phyloP scores from a whole-genome alignment of 225 moss, liverwort and hornwort species.

The Ulota crispa region DNA sequence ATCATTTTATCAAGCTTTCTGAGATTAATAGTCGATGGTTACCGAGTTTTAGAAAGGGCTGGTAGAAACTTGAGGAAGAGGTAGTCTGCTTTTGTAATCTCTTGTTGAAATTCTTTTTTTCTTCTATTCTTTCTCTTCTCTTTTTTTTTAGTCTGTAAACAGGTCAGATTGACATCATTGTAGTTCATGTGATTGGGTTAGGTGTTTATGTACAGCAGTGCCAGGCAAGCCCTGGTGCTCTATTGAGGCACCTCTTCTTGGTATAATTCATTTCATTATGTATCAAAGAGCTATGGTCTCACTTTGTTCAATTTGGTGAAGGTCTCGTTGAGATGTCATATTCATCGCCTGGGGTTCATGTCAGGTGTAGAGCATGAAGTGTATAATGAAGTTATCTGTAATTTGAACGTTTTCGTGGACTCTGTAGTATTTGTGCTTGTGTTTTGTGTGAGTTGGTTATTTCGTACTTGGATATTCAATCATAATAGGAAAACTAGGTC shows the following conservation, averaged over 20 bases:
- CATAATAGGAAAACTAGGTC: too few relatives aligned
- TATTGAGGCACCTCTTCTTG: conserved; percentile 18
- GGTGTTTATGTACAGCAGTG: conserved; percentile 28
- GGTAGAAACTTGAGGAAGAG: conserved; percentile 13
- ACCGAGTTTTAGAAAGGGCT: not conserved
- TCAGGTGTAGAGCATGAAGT: not conserved
- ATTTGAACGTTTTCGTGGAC: too few relatives aligned
- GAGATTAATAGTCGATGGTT: not conserved
- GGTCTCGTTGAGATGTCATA: not conserved
- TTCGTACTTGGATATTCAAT: not conserved
- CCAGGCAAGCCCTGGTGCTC: conserved; percentile 3
- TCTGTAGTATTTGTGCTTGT: not conserved
- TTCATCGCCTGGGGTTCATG: not conserved
- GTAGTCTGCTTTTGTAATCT: not conserved
- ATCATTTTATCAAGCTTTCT: not conserved
- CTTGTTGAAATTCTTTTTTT: not conserved
- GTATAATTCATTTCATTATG: conserved; percentile 16
- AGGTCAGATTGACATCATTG: not conserved
- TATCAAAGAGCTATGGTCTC: not conserved
- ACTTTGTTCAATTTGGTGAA: not conserved
- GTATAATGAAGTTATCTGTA: not conserved
- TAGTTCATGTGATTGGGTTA: conserved; percentile 16
- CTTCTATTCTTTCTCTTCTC: not conserved
- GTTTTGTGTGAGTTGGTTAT: not conserved
- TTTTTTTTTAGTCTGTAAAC: conserved; percentile 6